Conservation (phyloP, 2,329 filamentous ascomycete species). For the Aspergillus sp. region DNA sequence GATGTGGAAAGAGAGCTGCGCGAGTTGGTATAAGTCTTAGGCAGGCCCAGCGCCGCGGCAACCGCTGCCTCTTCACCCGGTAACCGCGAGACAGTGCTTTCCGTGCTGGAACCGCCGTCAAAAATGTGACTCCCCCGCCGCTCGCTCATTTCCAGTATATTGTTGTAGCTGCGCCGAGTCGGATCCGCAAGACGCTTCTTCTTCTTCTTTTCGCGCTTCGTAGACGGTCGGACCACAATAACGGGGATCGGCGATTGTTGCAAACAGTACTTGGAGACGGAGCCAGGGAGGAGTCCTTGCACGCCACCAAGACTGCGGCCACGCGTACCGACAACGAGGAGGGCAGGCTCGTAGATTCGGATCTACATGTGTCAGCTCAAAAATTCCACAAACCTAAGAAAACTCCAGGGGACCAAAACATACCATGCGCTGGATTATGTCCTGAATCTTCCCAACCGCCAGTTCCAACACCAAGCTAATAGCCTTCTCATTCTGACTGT, state of each 20-base stretch:
- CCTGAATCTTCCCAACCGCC: slow-evolving; percentile 83
- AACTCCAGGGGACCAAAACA: slow-evolving; percentile 25
- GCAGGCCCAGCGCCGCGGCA: slow-evolving; percentile 49
- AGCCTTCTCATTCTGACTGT: slow-evolving; percentile 72
- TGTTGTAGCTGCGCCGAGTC: slow-evolving; percentile 70
- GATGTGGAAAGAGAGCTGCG: slow-evolving; percentile 37
- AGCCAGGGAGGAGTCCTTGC: slow-evolving; percentile 81
- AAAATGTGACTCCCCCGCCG: slow-evolving; percentile 52
- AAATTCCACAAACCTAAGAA: neutral
- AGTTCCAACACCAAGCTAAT: slow-evolving; percentile 86
- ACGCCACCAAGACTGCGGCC: slow-evolving; percentile 82
- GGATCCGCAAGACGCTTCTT: slow-evolving; percentile 78
- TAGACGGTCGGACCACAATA: slow-evolving; percentile 83
- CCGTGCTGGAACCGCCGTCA: slow-evolving; percentile 47
- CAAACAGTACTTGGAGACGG: slow-evolving; percentile 90
- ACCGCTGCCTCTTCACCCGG: slow-evolving; percentile 52
- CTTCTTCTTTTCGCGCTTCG: slow-evolving; percentile 88
- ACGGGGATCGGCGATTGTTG: slow-evolving; percentile 93
- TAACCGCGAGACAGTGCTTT: slow-evolving; percentile 46
- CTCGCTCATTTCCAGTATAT: slow-evolving; percentile 69
- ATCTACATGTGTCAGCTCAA: slow-evolving; percentile 58
- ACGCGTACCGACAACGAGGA: slow-evolving; percentile 85
- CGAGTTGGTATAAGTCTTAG: slow-evolving; percentile 30
- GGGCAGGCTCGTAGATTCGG: slow-evolving; percentile 84
- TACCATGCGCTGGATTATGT: slow-evolving; percentile 88